Conservation (phyloP, 495 filamentous ascomycete species). For the Astrocystis sublimbata region DNA sequence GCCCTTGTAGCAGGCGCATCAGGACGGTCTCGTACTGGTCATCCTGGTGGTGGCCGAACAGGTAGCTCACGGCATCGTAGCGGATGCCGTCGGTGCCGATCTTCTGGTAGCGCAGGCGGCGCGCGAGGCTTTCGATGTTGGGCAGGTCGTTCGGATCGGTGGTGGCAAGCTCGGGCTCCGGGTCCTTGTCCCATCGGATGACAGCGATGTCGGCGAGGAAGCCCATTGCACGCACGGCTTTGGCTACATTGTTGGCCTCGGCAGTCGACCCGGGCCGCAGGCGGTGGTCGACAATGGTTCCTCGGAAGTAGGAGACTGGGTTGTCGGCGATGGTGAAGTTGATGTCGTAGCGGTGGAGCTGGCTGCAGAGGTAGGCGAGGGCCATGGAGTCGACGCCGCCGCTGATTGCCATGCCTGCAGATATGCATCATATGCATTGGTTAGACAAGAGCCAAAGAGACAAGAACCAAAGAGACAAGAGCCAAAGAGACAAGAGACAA, state of each 20-base stretch:
- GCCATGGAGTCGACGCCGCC: slow-evolving; percentile 98
- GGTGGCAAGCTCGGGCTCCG: not conserved
- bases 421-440: not conserved
- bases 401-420: slow-evolving; percentile 77
- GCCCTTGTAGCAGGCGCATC: slow-evolving; percentile 65
- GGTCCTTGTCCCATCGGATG: slow-evolving; percentile 36
- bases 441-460: not conserved
- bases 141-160: slow-evolving; percentile 46
- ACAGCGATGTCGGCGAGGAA: slow-evolving; percentile 17
- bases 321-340: slow-evolving; percentile 39
- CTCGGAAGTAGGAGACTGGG: slow-evolving; percentile 50
- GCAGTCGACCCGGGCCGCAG: slow-evolving; percentile 64
- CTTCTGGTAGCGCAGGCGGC: slow-evolving; percentile 69
- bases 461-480: no score
- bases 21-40: slow-evolving; percentile 88
- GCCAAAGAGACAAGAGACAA: not conserved
- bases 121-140: slow-evolving; percentile 77
- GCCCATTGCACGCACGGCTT: slow-evolving; percentile 47
- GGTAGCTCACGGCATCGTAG: slow-evolving; percentile 51
- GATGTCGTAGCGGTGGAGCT: slow-evolving; percentile 27
- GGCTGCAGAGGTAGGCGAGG: slow-evolving; percentile 69
- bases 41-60: slow-evolving; percentile 82
- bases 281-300: slow-evolving; percentile 78
- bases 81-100: slow-evolving; percentile 59
- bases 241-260: slow-evolving; percentile 65